Conservation (phyloP, 257 asterid species). For the Przewalskia tangutica region DNA sequence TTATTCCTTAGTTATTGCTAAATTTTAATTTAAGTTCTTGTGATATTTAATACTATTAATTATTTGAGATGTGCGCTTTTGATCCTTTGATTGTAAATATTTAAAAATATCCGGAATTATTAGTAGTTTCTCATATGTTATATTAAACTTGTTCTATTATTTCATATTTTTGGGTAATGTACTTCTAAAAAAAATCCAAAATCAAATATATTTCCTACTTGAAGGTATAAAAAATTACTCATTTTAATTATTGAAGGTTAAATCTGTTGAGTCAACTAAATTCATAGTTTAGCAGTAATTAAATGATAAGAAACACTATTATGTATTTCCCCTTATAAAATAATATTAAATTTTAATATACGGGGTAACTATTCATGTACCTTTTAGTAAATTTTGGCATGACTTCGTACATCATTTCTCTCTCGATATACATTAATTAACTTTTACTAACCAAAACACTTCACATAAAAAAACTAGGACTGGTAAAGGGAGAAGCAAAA, state of each 20-base stretch:
- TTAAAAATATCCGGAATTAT: neutral
- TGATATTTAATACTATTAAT: neutral
- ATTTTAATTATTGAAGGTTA: neutral
- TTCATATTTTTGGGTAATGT: neutral
- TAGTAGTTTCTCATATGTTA: neutral
- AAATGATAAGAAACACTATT: neutral
- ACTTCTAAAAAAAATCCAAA: neutral
- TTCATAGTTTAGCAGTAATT: neutral
- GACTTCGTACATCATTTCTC: neutral
- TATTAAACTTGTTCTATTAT: neutral
- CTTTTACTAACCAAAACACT: neutral
- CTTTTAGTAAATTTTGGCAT: neutral
- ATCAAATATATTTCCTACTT: neutral
- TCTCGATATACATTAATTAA: neutral
- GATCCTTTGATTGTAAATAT: neutral
- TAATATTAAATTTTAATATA: too few relatives aligned
- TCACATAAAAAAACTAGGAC: neutral
- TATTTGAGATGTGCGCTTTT: neutral
- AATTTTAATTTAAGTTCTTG: neutral
- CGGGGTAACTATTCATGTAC: neutral
- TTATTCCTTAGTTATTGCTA: neutral
- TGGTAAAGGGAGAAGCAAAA: neutral
- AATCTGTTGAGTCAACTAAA: neutral
- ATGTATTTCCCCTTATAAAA: neutral
- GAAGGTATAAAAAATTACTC: neutral